phyloP scores from a whole-genome alignment of 768 basidiomycete genomes.

The Tylopilus balloui region DNA sequence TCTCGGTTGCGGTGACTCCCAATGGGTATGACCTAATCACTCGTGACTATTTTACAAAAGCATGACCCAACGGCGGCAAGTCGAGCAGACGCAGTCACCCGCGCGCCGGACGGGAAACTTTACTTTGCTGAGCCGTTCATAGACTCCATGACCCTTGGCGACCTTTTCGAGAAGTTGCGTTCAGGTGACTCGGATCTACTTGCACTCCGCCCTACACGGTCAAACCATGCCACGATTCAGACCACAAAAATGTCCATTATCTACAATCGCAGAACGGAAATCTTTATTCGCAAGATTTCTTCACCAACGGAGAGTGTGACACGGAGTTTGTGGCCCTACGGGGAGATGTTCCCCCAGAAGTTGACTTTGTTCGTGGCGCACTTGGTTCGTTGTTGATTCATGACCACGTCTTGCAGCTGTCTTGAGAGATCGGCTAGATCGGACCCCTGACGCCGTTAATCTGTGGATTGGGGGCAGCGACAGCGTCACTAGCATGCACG shows the following conservation, averaged over 20 bases:
- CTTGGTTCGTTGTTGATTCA: constrained; percentile 49
- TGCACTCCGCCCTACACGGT: background rate
- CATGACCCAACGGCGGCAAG: constrained; percentile 35
- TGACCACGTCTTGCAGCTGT: background rate
- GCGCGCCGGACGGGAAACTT: constrained; percentile 44
- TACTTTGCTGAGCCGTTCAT: constrained; percentile 77
- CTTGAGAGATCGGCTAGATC: constrained; percentile 35
- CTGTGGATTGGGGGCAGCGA: constrained; percentile 82
- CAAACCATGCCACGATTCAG: background rate
- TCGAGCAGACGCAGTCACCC: constrained; percentile 70
- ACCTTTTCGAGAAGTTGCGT: constrained; percentile 44
- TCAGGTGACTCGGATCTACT: constrained; percentile 25
- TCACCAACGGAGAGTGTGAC: constrained; percentile 30
- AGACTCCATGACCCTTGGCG: constrained; percentile 61
- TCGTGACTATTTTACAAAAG: background rate
- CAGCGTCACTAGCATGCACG: constrained; percentile 84
- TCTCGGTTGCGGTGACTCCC: constrained; percentile 80
- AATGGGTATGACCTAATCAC: constrained; percentile 55
- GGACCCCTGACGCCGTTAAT: constrained; percentile 82
- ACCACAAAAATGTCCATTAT: constrained; percentile 49
- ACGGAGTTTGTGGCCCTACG: constrained; percentile 65
- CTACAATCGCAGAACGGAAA: constrained; percentile 94
- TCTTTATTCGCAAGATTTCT: constrained; percentile 50
- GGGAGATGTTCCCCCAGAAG: constrained; percentile 60
- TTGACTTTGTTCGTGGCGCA: constrained; percentile 74